Base-by-base conservation (phyloP, 805 yeast species). In the Candida ovalis region DNA sequence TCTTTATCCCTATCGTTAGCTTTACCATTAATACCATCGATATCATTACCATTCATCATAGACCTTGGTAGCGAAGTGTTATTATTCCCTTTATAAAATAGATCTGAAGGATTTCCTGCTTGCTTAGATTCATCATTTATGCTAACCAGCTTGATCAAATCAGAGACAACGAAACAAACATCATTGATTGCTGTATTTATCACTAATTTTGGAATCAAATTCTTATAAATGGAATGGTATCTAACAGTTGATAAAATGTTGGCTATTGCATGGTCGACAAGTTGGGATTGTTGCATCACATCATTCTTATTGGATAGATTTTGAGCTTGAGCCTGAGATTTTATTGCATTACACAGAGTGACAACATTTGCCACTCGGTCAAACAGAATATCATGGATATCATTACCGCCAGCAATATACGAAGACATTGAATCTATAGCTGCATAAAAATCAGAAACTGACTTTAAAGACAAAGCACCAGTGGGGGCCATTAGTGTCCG, bases 141-240 rank as follows among this genome's bases (percentile, higher is more conserved):
- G 15, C 19, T 13, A 5, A 36, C 38, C 2, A 43, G 22, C 15
- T 43, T 43, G 33, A 43, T 18, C 3, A 43, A 23, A 24, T 83
- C 86, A 59, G 86, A 83, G 22, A 84, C 69, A 2, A 84, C 68
- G 60, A 82, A 84, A 7, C 84, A 75, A 32, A 90, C 69, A 59
- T 90, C 96, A 40, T 86, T 77, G 9, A 88, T 69, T 0, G 97
- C 84, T 21, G 89, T 78, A 65, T 88, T 85, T 18, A 90, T 75
- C 2, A 89, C 76, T 19, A 85, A 68, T 45, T 75, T 76, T 0
- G 97, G 96, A 47, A 88, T 67, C 2, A 87, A 59, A n/a, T 75
- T 73, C 3, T 77, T 71, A 56, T 86, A 84, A 10, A 82, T 69
- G 0, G 86, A 79, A 63, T 72, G 86, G 60, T 88, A 88, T 58